Percentiles rank a stretch among this genome's conserved stretches.
Evolutionary conservation across 1,139 yeast species (phyloP).

Genomic region (Lodderomyces metapsilosis): DNA sequence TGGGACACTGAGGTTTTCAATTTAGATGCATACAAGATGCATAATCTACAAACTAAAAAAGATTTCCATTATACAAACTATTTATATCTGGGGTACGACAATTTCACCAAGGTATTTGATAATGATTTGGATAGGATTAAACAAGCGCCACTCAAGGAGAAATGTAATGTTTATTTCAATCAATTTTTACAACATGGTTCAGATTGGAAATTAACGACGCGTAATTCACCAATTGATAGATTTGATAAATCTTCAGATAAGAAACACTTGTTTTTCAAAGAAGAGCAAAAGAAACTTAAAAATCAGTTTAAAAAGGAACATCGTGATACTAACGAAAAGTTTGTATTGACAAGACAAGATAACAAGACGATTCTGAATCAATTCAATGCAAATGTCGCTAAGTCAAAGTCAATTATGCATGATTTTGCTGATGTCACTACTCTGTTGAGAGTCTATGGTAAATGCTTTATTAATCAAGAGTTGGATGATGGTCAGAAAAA

Average conservation of each 20-base stretch:
- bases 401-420: slow-evolving; percentile 22
- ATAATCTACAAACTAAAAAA: slow-evolving; percentile 17
- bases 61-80: slow-evolving; percentile 33
- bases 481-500: slow-evolving; percentile 8
- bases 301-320: slow-evolving; percentile 9
- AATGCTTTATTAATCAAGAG: slow-evolving; percentile 29
- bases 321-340: slow-evolving; percentile 12
- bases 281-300: slow-evolving; percentile 6
- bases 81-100: slow-evolving; percentile 23
- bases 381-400: slow-evolving; percentile 18
- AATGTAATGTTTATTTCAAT: slow-evolving; percentile 31
- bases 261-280: slow-evolving; percentile 12
- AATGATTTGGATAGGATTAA: slow-evolving; percentile 15
- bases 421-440: slow-evolving; percentile 40
- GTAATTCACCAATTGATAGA: slow-evolving; percentile 12
- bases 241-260: slow-evolving; percentile 32
- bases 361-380: slow-evolving; percentile 19
- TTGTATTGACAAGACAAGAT: slow-evolving; percentile 14
- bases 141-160: slow-evolving; percentile 20
- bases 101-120: slow-evolving; percentile 18
- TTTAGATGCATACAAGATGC: slow-evolving; percentile 14
- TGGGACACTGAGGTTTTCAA: slow-evolving; percentile 9
- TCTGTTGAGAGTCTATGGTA: slow-evolving; percentile 33
- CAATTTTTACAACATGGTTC: slow-evolving; percentile 21
- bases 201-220: slow-evolving; percentile 24